Conservation (phyloP, 2,329 filamentous ascomycete species). For the Aulographum hederae region DNA sequence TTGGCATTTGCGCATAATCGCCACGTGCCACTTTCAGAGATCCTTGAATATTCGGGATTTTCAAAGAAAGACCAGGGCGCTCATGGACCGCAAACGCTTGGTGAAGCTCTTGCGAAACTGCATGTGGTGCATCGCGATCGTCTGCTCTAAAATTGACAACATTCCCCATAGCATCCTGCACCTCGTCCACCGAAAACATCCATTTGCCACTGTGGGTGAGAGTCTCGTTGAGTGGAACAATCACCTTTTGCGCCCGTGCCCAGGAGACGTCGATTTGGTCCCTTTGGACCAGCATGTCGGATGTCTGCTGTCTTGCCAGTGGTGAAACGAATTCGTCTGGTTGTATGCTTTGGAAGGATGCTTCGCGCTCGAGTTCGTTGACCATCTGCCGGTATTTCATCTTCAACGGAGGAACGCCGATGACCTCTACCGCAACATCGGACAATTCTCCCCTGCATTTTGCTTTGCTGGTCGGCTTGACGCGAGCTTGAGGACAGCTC, state of each 20-base stretch:
- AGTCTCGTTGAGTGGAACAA: constrained; percentile 78
- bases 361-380: constrained; percentile 57
- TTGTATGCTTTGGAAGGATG: constrained; percentile 78
- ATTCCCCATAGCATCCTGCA: constrained; percentile 82
- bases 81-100: constrained; percentile 77
- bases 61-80: constrained; percentile 53
- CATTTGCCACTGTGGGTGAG: constrained; percentile 63
- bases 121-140: constrained; percentile 39
- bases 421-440: constrained; percentile 63
- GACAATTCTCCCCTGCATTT: constrained; percentile 81
- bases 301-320: constrained; percentile 42
- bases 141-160: constrained; percentile 57
- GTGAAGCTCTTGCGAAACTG: constrained; percentile 44
- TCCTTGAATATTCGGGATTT: constrained; percentile 57
- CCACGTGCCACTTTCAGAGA: constrained; percentile 74
- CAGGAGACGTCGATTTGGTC: constrained; percentile 53
- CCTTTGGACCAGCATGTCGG: constrained; percentile 21
- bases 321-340: constrained; percentile 73
- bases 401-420: constrained; percentile 77
- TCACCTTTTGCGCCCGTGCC: constrained; percentile 58
- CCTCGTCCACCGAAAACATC: constrained; percentile 82
- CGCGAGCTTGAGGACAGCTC: constrained; percentile 60
- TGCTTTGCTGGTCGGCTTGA: constrained; percentile 45
- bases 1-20: constrained; percentile 45
- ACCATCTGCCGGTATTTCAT: constrained; percentile 82